Base-by-base conservation (phyloP, 306 rosid species). In the Cyclanthera cordifolia region DNA sequence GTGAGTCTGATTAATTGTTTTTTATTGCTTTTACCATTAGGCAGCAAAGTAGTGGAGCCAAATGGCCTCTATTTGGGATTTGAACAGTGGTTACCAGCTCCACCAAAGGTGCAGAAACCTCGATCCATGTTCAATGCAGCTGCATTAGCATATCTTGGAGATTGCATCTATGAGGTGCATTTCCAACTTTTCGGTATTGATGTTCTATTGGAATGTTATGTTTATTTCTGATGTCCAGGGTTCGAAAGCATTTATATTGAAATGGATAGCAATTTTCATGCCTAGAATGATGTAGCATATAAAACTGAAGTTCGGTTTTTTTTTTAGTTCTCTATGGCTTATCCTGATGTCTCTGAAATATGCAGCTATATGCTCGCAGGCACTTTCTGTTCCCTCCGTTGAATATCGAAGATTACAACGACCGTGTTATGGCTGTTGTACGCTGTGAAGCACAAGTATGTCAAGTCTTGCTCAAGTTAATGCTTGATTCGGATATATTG, bases 381-480 rank as follows among this genome's bases (percentile, higher is more conserved):
- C 98, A 92, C 81, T 92, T 92, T 77, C 83, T 92, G 73, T 89
- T 87, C 69, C 98, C 98, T 61, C 90, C 98, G 24, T 77, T 87
- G 59, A 75, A 77, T 73, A 87, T 92, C 48, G 96, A 92, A 79
- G 96, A 85, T 71, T 87, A 72, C 81, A 89, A 92, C 72, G 86
- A 77, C 66, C 93, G 93, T 49, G 98, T 92, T 55, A 92, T 70
- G 74, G 96, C 93, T 6, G 88, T 92, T 77, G 98, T 89, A 16
- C 95, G 96, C 3, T 92, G 98, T 78, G 96, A 92, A 76, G 96
- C 95, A 73, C 96, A 92, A 66, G 98, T 92, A 77, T 53, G 93
- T 72, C 41, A 58, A 41, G 60, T 76, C 34, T 4, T 21, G 32
- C 53, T 8, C 55, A 17, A 60, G 12, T 16, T 5, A 72, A 53